A percentile compares a stretch with the other conserved stretches of the same genome.
phyloP scores from a whole-genome alignment of 2,329 filamentous ascomycete species.

The Alternaria infectoria region DNA sequence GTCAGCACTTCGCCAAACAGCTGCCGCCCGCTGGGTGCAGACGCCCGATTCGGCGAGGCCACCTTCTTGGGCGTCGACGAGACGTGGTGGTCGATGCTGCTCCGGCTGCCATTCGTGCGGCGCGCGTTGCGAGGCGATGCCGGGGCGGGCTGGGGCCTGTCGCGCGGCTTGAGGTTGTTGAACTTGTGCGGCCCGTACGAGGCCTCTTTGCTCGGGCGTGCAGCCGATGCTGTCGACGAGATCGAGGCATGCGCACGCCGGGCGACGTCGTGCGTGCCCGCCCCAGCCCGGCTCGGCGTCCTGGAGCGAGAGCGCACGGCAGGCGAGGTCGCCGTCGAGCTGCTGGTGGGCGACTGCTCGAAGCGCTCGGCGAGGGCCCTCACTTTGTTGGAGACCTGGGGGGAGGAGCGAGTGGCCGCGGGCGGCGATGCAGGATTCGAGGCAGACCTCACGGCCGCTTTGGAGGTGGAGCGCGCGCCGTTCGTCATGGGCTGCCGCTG shows the following conservation, averaged over 20 bases:
- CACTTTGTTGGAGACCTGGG: conserved; percentile 41
- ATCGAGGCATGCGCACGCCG: conserved; percentile 25
- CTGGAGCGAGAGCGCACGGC: conserved; percentile 28
- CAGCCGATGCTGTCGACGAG: conserved; percentile 36
- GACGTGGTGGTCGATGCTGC: conserved; percentile 33
- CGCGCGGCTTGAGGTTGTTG: conserved; percentile 45
- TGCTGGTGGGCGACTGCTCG: conserved; percentile 39
- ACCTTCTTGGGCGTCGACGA: conserved; percentile 33
- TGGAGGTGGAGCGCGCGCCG: conserved; percentile 34
- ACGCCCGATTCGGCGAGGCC: conserved; percentile 30
- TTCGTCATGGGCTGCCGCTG: conserved; percentile 38
- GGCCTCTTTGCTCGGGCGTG: conserved; percentile 36
- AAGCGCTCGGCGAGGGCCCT: conserved; percentile 47
- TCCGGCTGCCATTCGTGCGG: conserved; percentile 32
- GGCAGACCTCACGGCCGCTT: conserved; percentile 34
- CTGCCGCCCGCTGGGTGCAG: conserved; percentile 33
- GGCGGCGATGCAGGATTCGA: conserved; percentile 41
- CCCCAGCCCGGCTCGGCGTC: conserved; percentile 21
- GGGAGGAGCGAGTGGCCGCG: conserved; percentile 25
- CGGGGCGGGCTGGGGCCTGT: conserved; percentile 45
- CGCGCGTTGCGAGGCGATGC: conserved; percentile 33
- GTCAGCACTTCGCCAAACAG: conserved; percentile 48
- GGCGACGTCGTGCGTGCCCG: conserved; percentile 18
- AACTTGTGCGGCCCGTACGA: conserved; percentile 45
- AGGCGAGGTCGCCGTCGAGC: conserved; percentile 26